phyloP scores from a whole-genome alignment of 2,329 filamentous ascomycete genomes.

The Botrytis deweyae region DNA sequence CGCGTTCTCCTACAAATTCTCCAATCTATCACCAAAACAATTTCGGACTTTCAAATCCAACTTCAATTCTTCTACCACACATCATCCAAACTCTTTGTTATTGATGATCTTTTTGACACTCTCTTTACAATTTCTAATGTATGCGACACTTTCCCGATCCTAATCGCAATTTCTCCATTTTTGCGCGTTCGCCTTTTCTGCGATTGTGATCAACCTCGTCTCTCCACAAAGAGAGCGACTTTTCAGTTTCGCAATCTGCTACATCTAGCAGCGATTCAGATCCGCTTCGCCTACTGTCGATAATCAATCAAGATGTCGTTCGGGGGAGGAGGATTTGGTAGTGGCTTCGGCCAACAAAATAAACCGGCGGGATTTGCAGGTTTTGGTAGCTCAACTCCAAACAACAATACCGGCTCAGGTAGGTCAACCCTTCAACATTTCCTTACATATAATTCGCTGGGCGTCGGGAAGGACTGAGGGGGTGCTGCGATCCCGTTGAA shows the following conservation, averaged over 20 bases:
- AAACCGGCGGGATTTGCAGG: constrained; percentile 57
- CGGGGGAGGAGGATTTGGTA: constrained; percentile 42
- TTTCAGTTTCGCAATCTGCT: constrained; percentile 23
- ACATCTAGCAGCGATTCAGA: constrained; percentile 16
- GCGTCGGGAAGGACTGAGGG: not conserved
- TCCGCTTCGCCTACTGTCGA: constrained; percentile 18
- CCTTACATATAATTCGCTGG: not conserved
- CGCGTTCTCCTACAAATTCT: constrained; percentile 21
- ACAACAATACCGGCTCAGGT: constrained; percentile 38
- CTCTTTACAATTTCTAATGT: constrained; percentile 36
- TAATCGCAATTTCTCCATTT: constrained; percentile 34
- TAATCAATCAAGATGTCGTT: constrained; percentile 36
- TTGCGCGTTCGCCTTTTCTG: constrained; percentile 33
- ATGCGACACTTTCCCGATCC: constrained; percentile 30
- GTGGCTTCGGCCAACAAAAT: constrained; percentile 61
- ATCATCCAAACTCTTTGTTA: constrained; percentile 5
- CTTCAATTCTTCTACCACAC: constrained; percentile 23
- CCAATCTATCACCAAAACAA: constrained; percentile 25
- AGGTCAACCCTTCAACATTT: constrained; percentile 32
- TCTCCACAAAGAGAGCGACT: constrained; percentile 23
- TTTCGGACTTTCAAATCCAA: constrained; percentile 19
- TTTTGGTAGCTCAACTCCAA: constrained; percentile 41
- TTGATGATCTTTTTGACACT: constrained; percentile 28
- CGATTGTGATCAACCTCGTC: constrained; percentile 33
- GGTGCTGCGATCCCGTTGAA: constrained; percentile 29